A percentile compares a stretch with the other conserved stretches of the same genome.
Evolutionary conservation across 495 filamentous ascomycete species (phyloP).

Genomic region (Usnea hakonensis): DNA sequence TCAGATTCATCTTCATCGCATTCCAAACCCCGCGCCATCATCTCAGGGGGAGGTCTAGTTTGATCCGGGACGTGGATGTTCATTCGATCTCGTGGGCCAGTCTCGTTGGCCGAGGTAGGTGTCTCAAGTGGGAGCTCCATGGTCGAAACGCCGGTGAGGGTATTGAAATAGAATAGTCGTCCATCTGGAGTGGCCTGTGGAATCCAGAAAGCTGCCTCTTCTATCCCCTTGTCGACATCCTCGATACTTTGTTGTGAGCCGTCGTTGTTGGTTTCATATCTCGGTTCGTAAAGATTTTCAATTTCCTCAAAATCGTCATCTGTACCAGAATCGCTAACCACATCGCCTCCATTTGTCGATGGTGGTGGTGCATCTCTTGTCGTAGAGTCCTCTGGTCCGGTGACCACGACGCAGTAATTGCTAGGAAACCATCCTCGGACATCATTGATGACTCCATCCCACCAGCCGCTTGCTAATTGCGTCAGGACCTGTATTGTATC

Average conservation of each 20-base stretch:
- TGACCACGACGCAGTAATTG: conserved; percentile 89
- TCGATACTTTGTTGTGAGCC: conserved; percentile 60
- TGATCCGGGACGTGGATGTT: conserved; percentile 83
- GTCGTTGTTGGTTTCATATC: conserved; percentile 47
- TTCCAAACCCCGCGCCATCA: conserved; percentile 78
- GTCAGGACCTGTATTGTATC: conserved; percentile 98
- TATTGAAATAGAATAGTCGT: conserved; percentile 95
- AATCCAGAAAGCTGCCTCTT: conserved; percentile 95
- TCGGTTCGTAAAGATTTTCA: conserved; percentile 59
- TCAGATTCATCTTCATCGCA: conserved; percentile 79
- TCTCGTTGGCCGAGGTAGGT: conserved; percentile 70
- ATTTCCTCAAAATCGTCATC: conserved; percentile 63
- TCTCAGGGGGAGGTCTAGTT: conserved; percentile 84
- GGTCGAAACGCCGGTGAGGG: conserved; percentile 82
- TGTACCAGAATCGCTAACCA: conserved; percentile 46
- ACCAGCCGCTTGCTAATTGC: conserved; percentile 96
- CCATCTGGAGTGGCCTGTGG: conserved; percentile 94
- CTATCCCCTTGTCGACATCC: conserved; percentile 60
- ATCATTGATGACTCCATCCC: conserved; percentile 93
- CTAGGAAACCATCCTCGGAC: conserved; percentile 97
- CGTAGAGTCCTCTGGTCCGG: conserved; percentile 57
- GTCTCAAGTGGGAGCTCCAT: conserved; percentile 92
- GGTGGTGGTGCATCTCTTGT: conserved; percentile 28
- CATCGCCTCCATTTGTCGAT: conserved; percentile 43
- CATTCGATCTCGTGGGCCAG: conserved; percentile 76